Evolutionary conservation across 306 rosid genomes (phyloP).

Genomic region (Fragaria ananassa): DNA sequence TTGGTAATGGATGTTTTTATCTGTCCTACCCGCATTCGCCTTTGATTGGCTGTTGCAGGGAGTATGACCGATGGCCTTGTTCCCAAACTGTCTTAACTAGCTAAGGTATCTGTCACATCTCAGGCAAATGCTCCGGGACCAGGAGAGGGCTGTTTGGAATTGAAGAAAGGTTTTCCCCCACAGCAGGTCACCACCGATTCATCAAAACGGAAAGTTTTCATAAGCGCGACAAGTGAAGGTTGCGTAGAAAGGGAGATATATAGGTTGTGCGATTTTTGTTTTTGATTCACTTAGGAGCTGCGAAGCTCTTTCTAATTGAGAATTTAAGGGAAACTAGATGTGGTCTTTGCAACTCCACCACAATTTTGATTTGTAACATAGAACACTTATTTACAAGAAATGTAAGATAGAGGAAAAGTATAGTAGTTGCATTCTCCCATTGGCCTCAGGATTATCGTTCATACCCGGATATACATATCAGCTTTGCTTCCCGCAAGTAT

Average conservation of each 20-base stretch:
- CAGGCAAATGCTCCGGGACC: constrained; percentile 22
- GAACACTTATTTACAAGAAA: constrained; percentile 56
- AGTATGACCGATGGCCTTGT: constrained; percentile 27
- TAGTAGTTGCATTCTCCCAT: constrained; percentile 47
- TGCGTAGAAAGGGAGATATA: constrained; percentile 35
- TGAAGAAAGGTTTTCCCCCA: constrained; percentile 30
- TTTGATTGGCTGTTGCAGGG: constrained; percentile 29
- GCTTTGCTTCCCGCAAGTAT: background rate
- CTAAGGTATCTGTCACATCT: constrained; percentile 16
- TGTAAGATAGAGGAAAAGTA: constrained; percentile 55
- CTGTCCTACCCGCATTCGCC: constrained; percentile 30
- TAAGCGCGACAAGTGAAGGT: constrained; percentile 40
- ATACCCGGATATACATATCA: background rate
- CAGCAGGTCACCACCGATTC: constrained; percentile 31
- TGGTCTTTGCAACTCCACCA: constrained; percentile 70
- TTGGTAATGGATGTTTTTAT: constrained; percentile 29
- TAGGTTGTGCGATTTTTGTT: constrained; percentile 49
- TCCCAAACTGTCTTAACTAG: constrained; percentile 22
- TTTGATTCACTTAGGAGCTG: constrained; percentile 46
- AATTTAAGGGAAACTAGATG: constrained; percentile 59
- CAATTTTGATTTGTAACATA: constrained; percentile 98
- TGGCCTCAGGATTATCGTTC: constrained; percentile 20
- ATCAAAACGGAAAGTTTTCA: constrained; percentile 36
- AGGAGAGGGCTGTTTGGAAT: constrained; percentile 20
- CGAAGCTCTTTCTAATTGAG: constrained; percentile 56